A percentile compares a stretch with the other conserved stretches of the same genome.
Evolutionary conservation across 1,284 basidiomycete species (phyloP).

Genomic region (Bjerkandera adusta): DNA sequence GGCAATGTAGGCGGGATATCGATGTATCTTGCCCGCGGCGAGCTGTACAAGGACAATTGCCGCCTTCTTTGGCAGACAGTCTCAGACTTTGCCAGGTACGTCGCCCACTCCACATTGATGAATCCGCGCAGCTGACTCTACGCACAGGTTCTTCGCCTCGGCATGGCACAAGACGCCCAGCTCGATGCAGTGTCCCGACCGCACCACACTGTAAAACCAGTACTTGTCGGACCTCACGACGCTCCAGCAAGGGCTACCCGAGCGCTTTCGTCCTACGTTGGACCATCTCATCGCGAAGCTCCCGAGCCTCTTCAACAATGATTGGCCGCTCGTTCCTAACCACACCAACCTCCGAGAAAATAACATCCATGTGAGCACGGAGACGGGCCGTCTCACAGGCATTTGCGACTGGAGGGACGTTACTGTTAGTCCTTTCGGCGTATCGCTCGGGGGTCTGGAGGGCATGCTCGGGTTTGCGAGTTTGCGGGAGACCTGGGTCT

Average conservation of each 20-base stretch:
- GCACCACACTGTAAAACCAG: constrained; percentile 7
- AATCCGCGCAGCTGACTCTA: neutral
- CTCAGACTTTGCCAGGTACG: constrained; percentile 3
- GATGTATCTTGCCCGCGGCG: constrained; percentile 1
- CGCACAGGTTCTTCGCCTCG: constrained; percentile 10
- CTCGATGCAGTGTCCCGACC: constrained; percentile 13
- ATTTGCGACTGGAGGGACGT: constrained; percentile 13
- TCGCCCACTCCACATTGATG: neutral
- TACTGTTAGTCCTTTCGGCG: constrained; percentile 10
- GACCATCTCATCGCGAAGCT: constrained; percentile 13
- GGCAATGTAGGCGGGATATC: neutral
- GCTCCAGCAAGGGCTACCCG: constrained; percentile 11
- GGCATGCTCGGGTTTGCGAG: neutral
- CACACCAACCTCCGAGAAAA: constrained; percentile 9
- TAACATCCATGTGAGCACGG: constrained; percentile 13
- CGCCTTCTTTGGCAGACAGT: neutral
- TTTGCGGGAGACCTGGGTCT: neutral
- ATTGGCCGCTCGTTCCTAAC: constrained; percentile 15
- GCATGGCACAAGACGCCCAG: constrained; percentile 16
- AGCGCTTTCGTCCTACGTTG: constrained; percentile 14
- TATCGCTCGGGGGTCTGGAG: constrained; percentile 11
- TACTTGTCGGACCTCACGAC: constrained; percentile 18
- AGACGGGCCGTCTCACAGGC: constrained; percentile 9
- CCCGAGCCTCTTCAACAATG: constrained; percentile 3
- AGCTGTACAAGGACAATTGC: neutral